These are phyloP conservation scores for Paramarasmius palmivorus DNA, from an alignment of 1,284 basidiomycete genomes.

Conservation along the genomic window DNA sequence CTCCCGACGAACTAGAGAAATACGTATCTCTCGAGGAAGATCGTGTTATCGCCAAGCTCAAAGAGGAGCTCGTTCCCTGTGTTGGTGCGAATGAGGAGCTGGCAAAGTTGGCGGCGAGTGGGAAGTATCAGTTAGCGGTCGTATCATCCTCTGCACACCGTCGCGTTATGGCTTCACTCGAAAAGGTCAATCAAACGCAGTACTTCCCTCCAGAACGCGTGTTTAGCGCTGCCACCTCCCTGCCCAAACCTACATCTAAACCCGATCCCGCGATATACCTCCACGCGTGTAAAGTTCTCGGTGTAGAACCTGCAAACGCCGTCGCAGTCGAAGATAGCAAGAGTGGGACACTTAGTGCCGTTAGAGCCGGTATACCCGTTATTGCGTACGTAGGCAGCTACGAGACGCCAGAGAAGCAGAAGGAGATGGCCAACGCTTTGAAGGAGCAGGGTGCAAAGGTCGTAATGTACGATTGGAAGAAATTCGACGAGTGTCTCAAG, in stretches of 20 bases:
- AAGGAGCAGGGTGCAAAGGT: constrained; percentile 22
- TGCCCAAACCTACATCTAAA: constrained; percentile 26
- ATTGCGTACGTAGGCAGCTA: constrained; percentile 26
- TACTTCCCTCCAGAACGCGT: constrained; percentile 23
- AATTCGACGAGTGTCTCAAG: constrained; percentile 21
- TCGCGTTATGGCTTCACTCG: constrained; percentile 24
- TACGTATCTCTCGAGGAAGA: constrained; percentile 26
- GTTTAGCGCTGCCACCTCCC: constrained; percentile 26
- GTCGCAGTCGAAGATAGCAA: constrained; percentile 28
- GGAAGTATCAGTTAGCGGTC: constrained; percentile 23
- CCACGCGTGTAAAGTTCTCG: constrained; percentile 25
- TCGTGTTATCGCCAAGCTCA: constrained; percentile 23
- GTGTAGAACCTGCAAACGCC: constrained; percentile 20
- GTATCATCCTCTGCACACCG: constrained; percentile 26
- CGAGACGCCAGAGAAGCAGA: constrained; percentile 22
- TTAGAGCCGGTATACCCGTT: constrained; percentile 22
- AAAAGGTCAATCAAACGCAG: constrained; percentile 22
- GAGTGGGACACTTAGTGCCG: constrained; percentile 23
- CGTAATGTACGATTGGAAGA: constrained; percentile 24
- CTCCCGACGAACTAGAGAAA: constrained; percentile 17
- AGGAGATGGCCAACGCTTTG: constrained; percentile 19
- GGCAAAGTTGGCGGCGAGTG: constrained; percentile 14
- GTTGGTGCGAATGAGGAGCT: constrained; percentile 18
- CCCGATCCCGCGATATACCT: constrained; percentile 28
- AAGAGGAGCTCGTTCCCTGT: constrained; percentile 21